Conservation (phyloP, 2,329 filamentous ascomycete species). For the Venturia oleaginea region DNA sequence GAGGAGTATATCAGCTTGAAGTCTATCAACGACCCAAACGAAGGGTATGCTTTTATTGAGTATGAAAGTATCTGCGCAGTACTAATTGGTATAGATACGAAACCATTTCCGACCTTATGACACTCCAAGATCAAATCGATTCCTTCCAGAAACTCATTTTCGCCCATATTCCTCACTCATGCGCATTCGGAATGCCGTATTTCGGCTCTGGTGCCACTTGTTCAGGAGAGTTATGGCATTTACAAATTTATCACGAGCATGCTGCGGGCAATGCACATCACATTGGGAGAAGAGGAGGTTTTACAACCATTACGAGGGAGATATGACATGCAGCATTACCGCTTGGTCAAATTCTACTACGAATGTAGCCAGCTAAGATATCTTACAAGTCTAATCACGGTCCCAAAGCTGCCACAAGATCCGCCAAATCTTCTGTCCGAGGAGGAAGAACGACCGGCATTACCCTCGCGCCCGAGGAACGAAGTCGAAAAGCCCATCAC, state of each 20-base stretch:
- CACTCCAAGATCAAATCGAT: constrained; percentile 94
- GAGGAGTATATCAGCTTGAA: constrained; percentile 98
- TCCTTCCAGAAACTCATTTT: constrained; percentile 98
- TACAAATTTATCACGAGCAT: constrained; percentile 99
- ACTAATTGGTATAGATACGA: constrained; percentile 49
- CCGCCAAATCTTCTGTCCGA: constrained; percentile 81
- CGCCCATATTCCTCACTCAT: constrained; percentile 83
- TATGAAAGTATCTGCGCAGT: background rate
- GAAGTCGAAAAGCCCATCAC: constrained; percentile 64
- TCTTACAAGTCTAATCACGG: constrained; percentile 88
- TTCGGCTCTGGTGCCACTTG: constrained; percentile 81
- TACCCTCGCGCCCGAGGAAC: constrained; percentile 65
- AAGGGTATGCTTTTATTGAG: constrained; percentile 53
- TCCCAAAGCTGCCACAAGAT: constrained; percentile 90
- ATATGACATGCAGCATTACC: constrained; percentile 94
- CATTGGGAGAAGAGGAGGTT: constrained; percentile 83
- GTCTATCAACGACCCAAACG: constrained; percentile 96
- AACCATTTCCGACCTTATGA: constrained; percentile 94
- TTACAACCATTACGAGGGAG: constrained; percentile 77
- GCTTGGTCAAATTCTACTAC: constrained; percentile 96
- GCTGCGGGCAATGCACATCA: constrained; percentile 94
- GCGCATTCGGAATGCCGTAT: constrained; percentile 96
- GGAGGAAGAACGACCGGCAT: constrained; percentile 65
- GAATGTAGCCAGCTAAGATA: constrained; percentile 97
- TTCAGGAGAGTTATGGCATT: constrained; percentile 97